phyloP scores from a whole-genome alignment of 2,329 filamentous ascomycete species.

The Colletotrichum orbiculare region DNA sequence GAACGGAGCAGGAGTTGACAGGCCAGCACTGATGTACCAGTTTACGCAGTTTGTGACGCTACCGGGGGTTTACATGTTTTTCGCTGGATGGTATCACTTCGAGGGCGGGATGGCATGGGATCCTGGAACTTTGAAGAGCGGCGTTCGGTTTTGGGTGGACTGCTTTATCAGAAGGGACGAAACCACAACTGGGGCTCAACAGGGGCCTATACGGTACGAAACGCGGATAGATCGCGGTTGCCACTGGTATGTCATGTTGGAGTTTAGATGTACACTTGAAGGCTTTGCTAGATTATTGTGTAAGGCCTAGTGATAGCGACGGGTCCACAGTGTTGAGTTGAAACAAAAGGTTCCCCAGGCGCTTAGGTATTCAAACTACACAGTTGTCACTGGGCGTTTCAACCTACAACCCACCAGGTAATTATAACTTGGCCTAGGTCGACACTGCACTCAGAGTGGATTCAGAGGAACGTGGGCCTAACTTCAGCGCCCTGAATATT shows the following conservation, averaged over 20 bases:
- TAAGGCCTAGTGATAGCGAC: not conserved
- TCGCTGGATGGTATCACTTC: conserved; percentile 23
- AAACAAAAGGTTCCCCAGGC: no score
- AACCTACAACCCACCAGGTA: no score
- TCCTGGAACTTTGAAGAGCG: conserved; percentile 14
- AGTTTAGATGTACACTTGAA: conserved; percentile 27
- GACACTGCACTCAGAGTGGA: no score
- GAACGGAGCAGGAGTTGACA: conserved; percentile 21
- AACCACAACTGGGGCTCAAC: conserved; percentile 21
- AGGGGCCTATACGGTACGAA: conserved; percentile 7
- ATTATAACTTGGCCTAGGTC: no score
- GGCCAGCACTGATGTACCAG: conserved; percentile 22
- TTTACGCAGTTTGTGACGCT: not conserved
- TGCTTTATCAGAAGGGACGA: conserved; percentile 27
- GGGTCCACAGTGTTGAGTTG: no score
- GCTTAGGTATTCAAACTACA: no score
- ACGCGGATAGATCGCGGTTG: conserved; percentile 22
- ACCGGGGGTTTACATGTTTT: conserved; percentile 24
- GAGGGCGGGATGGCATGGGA: conserved; percentile 23
- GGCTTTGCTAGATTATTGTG: conserved; percentile 15
- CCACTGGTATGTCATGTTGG: not conserved
- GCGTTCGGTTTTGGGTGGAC: conserved; percentile 31
- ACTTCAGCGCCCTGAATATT: conserved; percentile 1
- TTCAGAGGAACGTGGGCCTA: no score
- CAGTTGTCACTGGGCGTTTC: no score